Evolutionary conservation across 257 asterid genomes (phyloP).

Genomic region (Euphrasia confusa): DNA sequence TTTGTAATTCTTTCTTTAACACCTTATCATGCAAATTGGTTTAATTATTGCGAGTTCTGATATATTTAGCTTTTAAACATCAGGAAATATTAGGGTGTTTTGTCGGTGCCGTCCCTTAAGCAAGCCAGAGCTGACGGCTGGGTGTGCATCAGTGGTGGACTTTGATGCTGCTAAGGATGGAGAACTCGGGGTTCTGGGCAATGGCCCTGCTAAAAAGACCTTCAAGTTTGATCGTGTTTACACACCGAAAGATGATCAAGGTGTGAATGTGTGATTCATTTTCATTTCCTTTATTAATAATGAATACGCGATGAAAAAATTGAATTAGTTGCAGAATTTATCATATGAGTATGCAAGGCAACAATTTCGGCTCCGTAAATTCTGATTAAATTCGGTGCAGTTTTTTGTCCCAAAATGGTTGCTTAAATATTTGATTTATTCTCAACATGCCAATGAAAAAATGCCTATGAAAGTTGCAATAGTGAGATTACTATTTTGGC

Average conservation of each 20-base stretch:
- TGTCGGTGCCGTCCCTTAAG: slow-evolving; percentile 97
- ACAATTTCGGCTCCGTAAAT: too few species aligned
- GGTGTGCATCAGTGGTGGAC: slow-evolving; percentile 69
- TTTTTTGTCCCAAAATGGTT: too few species aligned
- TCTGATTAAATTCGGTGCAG: too few species aligned
- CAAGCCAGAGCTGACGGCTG: slow-evolving; percentile 55
- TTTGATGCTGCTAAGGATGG: slow-evolving; percentile 93
- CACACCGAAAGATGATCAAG: slow-evolving; percentile 91
- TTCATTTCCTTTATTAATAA: background rate
- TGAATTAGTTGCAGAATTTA: too few species aligned
- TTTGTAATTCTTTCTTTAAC: background rate
- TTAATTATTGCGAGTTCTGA: slow-evolving; percentile 2
- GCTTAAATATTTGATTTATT: too few species aligned
- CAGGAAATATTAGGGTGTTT: slow-evolving; percentile 96
- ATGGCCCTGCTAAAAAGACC: slow-evolving; percentile 54
- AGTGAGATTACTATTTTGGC: too few species aligned
- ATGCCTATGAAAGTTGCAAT: too few species aligned
- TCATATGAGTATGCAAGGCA: too few species aligned
- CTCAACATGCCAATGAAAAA: too few species aligned
- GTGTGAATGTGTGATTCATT: slow-evolving; percentile 59
- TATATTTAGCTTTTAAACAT: slow-evolving; percentile 14
- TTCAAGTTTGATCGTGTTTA: slow-evolving; percentile 89
- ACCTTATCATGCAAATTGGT: slow-evolving; percentile 4
- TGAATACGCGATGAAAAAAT: too few species aligned
- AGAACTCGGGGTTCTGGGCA: slow-evolving; percentile 66